Base-by-base conservation (phyloP, 2,329 filamentous ascomycete genomes). In the Ceratocystis harringtonii region DNA sequence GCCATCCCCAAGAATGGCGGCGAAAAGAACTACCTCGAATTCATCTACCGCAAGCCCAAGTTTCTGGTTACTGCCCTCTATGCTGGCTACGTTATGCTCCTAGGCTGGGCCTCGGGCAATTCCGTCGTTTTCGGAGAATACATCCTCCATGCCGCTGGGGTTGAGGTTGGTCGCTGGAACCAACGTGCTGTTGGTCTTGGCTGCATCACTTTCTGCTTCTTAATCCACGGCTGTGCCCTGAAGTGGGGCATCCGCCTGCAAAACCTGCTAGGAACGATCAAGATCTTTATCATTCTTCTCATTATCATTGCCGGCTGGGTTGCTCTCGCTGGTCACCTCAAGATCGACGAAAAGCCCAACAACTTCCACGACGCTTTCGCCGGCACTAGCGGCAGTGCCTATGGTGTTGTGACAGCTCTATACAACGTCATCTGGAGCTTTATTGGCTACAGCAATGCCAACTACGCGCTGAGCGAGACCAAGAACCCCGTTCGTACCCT, bases 351-450 rank as follows among this genome's bases (percentile, higher is more conserved):
- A 44, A 82, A 83, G 70, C 82, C 83, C 5, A 74, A 84, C 71
- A 87, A 85, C 76, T 86, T 88, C 71, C 73, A 74, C 69, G 78
- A 85, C 67, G 81, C 84, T 8, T 89, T 88, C 68, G 78, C 80
- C 60, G 85, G 85, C 7, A 88, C 85, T 4, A 86, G 82, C 0
- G 81, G 82, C 6, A 85, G 80, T 69, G 80, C 83, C 1, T 88
- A 88, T 69, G 84, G 83, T 61, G 78, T 87, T 43, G 84, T 87
- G n/a, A 87, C 83, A 1, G 84, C 86, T 0, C 75, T 89, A 0
- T 88, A 87, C 77, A 88, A 87, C 69, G 84, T 88, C 68, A 85
- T 88, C 70, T 88, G 85, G 81, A 84, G 81, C 68, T 89, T 84
- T 70, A 81, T 86, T 69, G 85, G 85, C 28, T 86, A 85, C 77